These are phyloP conservation scores for Blastobotrys proliferans DNA, from an alignment of 1,139 yeast genomes.

Conservation along the genomic window DNA sequence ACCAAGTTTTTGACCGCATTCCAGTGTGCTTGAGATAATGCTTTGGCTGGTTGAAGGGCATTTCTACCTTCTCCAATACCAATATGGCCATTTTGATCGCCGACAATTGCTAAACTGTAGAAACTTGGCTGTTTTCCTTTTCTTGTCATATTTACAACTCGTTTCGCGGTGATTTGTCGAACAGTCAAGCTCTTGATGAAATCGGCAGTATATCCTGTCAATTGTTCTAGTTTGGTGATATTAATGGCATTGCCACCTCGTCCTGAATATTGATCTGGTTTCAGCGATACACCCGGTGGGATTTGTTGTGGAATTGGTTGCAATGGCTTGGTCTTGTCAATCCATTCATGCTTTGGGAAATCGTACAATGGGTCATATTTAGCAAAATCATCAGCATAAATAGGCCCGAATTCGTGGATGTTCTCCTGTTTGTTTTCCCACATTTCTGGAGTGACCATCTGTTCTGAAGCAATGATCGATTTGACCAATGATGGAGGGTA, in stretches of 20 bases:
- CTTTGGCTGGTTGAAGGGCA: slow-evolving; percentile 69
- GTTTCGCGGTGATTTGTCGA: slow-evolving; percentile 48
- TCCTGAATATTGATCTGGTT: slow-evolving; percentile 32
- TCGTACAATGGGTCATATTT: slow-evolving; percentile 58
- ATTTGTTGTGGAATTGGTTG: slow-evolving; percentile 42
- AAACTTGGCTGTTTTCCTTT: slow-evolving; percentile 88
- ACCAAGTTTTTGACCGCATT: slow-evolving; percentile 84
- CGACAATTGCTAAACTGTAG: slow-evolving; percentile 85
- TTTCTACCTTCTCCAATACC: slow-evolving; percentile 97
- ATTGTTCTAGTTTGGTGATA: slow-evolving; percentile 36
- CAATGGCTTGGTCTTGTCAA: slow-evolving; percentile 41
- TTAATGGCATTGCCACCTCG: slow-evolving; percentile 44
- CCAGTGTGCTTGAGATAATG: slow-evolving; percentile 87
- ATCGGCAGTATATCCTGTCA: slow-evolving; percentile 69
- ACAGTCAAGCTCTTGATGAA: slow-evolving; percentile 63
- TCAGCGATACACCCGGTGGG: slow-evolving; percentile 39
- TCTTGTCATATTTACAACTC: slow-evolving; percentile 88
- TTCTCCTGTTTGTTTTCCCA: slow-evolving; percentile 40
- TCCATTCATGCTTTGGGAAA: slow-evolving; percentile 43
- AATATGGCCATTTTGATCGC: slow-evolving; percentile 88
- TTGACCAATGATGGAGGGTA: slow-evolving; percentile 75
- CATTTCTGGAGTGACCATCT: slow-evolving; percentile 61
- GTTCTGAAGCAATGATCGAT: slow-evolving; percentile 76
- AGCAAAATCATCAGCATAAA: slow-evolving; percentile 57
- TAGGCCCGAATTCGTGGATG: slow-evolving; percentile 51